Evolutionary conservation across 78 protist genomes (phyloP).

Genomic region (Paratrimastix pyriformis): DNA sequence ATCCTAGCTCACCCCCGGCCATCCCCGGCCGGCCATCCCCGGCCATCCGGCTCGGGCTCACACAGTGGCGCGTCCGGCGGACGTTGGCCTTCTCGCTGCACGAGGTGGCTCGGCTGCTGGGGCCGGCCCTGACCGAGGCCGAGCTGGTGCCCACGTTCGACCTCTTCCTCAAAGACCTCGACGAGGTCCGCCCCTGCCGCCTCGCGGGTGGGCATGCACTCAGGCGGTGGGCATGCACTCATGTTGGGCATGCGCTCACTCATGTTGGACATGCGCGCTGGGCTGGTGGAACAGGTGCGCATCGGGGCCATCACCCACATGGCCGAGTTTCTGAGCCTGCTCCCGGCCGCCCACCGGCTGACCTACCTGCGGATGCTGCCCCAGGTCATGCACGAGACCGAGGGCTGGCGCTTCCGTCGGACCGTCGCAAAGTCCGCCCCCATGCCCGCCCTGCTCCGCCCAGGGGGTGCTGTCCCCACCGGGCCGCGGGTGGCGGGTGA

Average conservation of each 20-base stretch:
- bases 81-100: constrained; percentile 50
- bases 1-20: too few species aligned
- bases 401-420: constrained; percentile 39
- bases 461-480: too few species aligned
- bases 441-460: background rate
- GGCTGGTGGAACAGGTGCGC: too few species aligned
- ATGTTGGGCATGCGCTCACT: too few species aligned
- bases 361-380: constrained; percentile 4
- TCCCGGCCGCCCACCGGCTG: background rate
- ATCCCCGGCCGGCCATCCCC: too few species aligned
- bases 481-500: too few species aligned
- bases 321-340: constrained; percentile 15
- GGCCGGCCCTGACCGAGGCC: constrained; percentile 28
- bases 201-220: too few species aligned
- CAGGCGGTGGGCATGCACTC: too few species aligned
- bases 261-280: too few species aligned
- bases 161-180: constrained; percentile 44
- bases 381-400: constrained; percentile 1
- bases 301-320: constrained; percentile 23
- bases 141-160: constrained; percentile 36
- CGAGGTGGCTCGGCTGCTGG: constrained; percentile 37
- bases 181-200: too few species aligned
- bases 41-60: too few species aligned
- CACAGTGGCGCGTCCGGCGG: constrained; percentile 55
- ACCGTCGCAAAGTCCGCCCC: background rate